Percentiles rank a stretch among this genome's conserved stretches.
phyloP scores from a whole-genome alignment of 805 yeast species.

The Ogataea pignaliae region DNA sequence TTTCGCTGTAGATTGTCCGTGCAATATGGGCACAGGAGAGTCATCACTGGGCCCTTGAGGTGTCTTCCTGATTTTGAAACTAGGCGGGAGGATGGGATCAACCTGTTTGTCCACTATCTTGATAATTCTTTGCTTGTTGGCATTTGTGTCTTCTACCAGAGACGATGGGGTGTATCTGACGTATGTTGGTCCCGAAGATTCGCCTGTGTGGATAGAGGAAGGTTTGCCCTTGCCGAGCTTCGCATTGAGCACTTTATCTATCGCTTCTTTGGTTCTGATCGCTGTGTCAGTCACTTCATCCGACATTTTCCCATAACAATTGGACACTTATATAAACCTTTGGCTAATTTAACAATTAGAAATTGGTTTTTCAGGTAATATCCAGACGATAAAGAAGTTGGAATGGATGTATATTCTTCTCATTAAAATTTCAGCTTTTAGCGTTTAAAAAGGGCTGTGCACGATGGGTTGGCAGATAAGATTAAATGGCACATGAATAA shows the following conservation, averaged over 20 bases:
- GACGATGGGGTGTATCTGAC: constrained; percentile 41
- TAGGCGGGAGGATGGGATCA: constrained; percentile 87
- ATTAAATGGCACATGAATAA: too few relatives aligned
- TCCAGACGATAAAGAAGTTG: too few relatives aligned
- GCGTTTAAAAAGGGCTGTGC: too few relatives aligned
- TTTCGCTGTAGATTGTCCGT: constrained; percentile 49
- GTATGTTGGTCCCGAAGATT: constrained; percentile 33
- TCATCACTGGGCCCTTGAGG: constrained; percentile 62
- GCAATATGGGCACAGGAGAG: constrained; percentile 57
- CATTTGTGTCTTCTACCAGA: constrained; percentile 25
- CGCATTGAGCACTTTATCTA: constrained; percentile 46
- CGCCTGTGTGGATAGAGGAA: constrained; percentile 8
- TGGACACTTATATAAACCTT: too few relatives aligned
- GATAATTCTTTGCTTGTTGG: constrained; percentile 41
- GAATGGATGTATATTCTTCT: too few relatives aligned
- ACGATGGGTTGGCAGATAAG: too few relatives aligned
- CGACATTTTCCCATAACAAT: constrained; percentile 2
- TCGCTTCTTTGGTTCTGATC: constrained; percentile 50
- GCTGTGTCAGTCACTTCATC: constrained; percentile 34
- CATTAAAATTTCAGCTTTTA: too few relatives aligned
- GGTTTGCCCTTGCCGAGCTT: constrained; percentile 34
- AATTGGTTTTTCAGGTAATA: too few relatives aligned
- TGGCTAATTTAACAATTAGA: too few relatives aligned
- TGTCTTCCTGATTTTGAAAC: constrained; percentile 65
- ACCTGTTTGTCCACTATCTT: constrained; percentile 61